Conservation (phyloP, 192 early-diverging fungal genomes). For the Coemansia sp. region DNA sequence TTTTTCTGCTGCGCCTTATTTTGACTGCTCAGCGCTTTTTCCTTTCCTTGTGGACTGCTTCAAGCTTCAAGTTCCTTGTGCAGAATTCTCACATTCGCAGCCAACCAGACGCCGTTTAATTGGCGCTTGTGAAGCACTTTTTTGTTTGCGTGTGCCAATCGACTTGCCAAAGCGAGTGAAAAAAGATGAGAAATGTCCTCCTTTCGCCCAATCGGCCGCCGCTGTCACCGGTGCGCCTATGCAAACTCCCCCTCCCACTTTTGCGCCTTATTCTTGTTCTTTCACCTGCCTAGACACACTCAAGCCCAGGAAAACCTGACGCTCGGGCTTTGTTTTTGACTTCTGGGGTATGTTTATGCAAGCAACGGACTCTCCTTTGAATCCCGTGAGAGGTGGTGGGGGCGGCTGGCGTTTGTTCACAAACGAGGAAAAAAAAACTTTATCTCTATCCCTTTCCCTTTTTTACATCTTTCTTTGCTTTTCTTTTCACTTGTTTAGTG, state of each 20-base stretch:
- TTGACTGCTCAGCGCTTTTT: too few species aligned
- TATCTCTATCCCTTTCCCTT: not conserved
- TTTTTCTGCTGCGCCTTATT: too few species aligned
- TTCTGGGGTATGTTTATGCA: not conserved
- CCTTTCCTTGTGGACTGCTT: too few species aligned
- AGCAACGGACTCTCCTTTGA: not conserved
- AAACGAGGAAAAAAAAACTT: not conserved
- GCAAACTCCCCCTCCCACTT: not conserved
- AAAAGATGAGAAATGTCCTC: not conserved
- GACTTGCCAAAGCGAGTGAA: not conserved
- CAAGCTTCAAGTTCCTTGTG: not conserved
- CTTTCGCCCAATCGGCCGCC: not conserved
- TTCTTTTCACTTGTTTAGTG: not conserved
- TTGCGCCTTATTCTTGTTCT: not conserved
- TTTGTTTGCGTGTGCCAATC: not conserved
- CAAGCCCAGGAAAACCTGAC: not conserved
- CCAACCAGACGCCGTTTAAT: not conserved
- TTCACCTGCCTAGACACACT: not conserved
- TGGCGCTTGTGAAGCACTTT: not conserved
- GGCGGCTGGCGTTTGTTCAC: not conserved
- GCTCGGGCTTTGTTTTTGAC: not conserved
- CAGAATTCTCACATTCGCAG: constrained; percentile 1
- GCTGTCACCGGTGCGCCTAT: not conserved
- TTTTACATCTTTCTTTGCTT: not conserved
- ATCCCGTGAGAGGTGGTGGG: too few species aligned